phyloP scores from a whole-genome alignment of 805 yeast genomes.

The Saccharomycopsis vini region DNA sequence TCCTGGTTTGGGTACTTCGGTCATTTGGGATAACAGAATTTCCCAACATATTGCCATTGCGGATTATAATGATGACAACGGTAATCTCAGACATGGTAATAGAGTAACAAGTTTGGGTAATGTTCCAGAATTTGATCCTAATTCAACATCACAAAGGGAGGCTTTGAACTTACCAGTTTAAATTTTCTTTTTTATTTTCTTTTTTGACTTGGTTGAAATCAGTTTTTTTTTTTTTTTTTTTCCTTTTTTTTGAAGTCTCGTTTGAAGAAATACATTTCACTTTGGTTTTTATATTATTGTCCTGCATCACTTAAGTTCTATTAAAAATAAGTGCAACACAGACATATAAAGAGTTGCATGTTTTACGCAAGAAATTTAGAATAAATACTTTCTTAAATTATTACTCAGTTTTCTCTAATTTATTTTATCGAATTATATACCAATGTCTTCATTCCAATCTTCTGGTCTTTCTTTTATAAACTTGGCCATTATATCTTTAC shows the following conservation, averaged over 20 bases:
- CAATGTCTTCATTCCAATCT: constrained; percentile 79
- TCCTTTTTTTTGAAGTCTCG: too few species aligned
- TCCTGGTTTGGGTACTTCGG: constrained; percentile 39
- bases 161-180: constrained; percentile 40
- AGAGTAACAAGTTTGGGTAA: constrained; percentile 49
- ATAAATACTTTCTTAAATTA: too few species aligned
- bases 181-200: too few species aligned
- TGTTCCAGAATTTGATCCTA: constrained; percentile 40
- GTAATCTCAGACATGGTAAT: constrained; percentile 37
- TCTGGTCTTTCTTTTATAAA: constrained; percentile 73
- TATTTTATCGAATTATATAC: constrained; percentile 32
- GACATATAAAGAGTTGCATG: too few species aligned
- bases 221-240: too few species aligned
- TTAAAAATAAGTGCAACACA: too few species aligned
- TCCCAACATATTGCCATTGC: constrained; percentile 46
- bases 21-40: constrained; percentile 53
- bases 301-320: too few species aligned
- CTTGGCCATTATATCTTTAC: constrained; percentile 63
- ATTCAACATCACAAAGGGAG: constrained; percentile 45
- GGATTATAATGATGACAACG: constrained; percentile 29
- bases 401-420: too few species aligned
- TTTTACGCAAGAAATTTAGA: too few species aligned
- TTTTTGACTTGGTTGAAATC: too few species aligned
- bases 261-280: too few species aligned
- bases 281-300: too few species aligned